A percentile compares a stretch with the other conserved stretches of the same genome.
These are phyloP conservation scores for Kalaharituber pfeilii DNA, from an alignment of 2,329 filamentous ascomycete genomes.

Conservation along the genomic window DNA sequence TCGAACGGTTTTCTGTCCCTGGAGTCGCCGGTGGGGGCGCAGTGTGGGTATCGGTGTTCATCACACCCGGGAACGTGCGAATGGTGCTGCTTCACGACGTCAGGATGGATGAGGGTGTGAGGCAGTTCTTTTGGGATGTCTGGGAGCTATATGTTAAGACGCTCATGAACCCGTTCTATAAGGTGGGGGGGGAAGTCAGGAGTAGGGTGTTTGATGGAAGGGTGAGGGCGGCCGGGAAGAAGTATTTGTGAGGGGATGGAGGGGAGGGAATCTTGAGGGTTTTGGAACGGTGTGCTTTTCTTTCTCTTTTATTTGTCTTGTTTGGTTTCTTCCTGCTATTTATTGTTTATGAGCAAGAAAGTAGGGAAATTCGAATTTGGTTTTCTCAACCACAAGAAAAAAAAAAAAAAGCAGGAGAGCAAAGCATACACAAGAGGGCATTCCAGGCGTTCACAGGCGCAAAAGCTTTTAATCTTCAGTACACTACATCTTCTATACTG, in stretches of 20 bases:
- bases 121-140: slow-evolving; percentile 85
- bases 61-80: slow-evolving; percentile 58
- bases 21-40: neutral
- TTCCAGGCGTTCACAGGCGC: too few relatives aligned
- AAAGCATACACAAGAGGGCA: too few relatives aligned
- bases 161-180: slow-evolving; percentile 93
- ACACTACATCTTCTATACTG: too few relatives aligned
- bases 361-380: too few relatives aligned
- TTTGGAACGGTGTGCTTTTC: too few relatives aligned
- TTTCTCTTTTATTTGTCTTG: neutral
- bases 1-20: slow-evolving; percentile 71
- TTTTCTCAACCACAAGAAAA: too few relatives aligned
- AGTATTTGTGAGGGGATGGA: slow-evolving; percentile 52
- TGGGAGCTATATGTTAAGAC: slow-evolving; percentile 97
- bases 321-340: neutral
- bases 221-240: slow-evolving; percentile 76
- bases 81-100: slow-evolving; percentile 83
- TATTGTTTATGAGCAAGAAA: too few relatives aligned
- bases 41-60: slow-evolving; percentile 36
- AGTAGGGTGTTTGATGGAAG: slow-evolving; percentile 72
- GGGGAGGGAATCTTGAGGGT: too few relatives aligned
- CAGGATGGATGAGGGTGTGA: slow-evolving; percentile 83
- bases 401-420: too few relatives aligned
- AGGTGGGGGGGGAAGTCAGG: slow-evolving; percentile 62
- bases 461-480: too few relatives aligned